Evolutionary conservation across 2,329 filamentous ascomycete species (phyloP), one percentile per base, ranked within the genome.

Genomic region (Phialophora expanda): DNA sequence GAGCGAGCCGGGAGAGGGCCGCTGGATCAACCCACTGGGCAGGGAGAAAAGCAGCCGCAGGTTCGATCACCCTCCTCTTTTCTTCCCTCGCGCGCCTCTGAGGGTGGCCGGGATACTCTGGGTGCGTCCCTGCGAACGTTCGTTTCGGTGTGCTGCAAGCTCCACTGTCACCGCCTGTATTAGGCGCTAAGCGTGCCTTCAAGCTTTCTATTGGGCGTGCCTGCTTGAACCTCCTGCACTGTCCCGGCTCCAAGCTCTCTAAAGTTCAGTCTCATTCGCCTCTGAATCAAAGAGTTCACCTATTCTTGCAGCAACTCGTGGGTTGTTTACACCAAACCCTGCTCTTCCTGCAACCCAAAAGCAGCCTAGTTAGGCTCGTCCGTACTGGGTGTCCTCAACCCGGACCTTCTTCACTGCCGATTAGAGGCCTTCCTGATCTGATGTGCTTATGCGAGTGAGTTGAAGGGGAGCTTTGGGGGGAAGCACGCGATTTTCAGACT

Each of bases 1-100:
- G 64, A 48, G 38, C 20, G 65, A 67, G 58, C 67, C 62, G 64
- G 56, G 57, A 66, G 68, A 69, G 62, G 51, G 54, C 68, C 65
- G 66, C 62, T 50, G 56, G 64, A 66, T 66, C 61, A 66, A 64
- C 64, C 64, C 61, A 50, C 24, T 50, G 57, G 28, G 44, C 22
- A 24, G 26, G 32, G 44, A 46, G 44, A 48, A 56, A 44, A n/a
- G 20, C 32, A 46, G 59, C 59, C 22, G 59, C 59, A 28, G 61
- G 41, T 51, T 41, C 38, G 46, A 61, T 53, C 58, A 61, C 46
- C 46, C 38, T 24, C 38, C 55, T n/a, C 58, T 20, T 34, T 51
- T 14, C 20, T 46, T n/a, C 34, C 46, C 58, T 61, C 58, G 22
- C 46, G 44, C 53, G 41, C 56, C 56, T 53, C 46, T 53, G 48